phyloP scores from a whole-genome alignment of 2,329 filamentous ascomycete genomes.

The Verticillium tricorpus region DNA sequence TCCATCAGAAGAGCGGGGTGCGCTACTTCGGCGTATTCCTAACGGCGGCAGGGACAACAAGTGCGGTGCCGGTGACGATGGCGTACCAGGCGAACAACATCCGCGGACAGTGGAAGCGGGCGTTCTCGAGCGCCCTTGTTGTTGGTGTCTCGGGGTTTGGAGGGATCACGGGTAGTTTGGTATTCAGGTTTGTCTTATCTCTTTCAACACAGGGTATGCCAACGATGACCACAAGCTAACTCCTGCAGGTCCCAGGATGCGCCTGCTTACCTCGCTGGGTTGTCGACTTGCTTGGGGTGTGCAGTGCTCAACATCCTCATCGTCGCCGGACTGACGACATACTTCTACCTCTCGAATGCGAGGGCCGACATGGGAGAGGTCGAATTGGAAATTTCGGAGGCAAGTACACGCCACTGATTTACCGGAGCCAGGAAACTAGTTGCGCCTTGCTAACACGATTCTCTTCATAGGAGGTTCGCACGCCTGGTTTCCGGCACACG shows the following conservation, averaged over 20 bases:
- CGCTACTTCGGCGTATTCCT: constrained; percentile 75
- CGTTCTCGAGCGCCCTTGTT: constrained; percentile 70
- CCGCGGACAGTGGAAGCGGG: constrained; percentile 83
- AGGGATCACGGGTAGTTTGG: constrained; percentile 69
- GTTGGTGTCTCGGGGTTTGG: constrained; percentile 75
- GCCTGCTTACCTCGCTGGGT: constrained; percentile 48
- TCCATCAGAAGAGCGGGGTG: constrained; percentile 47
- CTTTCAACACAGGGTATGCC: background rate
- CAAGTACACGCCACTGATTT: constrained; percentile 22
- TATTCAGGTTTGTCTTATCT: constrained; percentile 49
- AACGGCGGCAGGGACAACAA: constrained; percentile 68
- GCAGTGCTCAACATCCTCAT: constrained; percentile 40
- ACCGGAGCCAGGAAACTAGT: too few species aligned
- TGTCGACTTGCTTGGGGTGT: constrained; percentile 51
- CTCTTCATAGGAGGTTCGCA: too few species aligned
- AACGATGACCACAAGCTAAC: background rate
- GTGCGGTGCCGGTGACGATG: constrained; percentile 70
- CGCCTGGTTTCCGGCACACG: too few species aligned
- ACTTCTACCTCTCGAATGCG: constrained; percentile 39
- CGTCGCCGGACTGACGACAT: constrained; percentile 33
- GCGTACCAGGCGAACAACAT: constrained; percentile 86
- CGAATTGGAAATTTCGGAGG: constrained; percentile 44
- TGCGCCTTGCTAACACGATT: too few species aligned
- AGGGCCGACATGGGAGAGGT: constrained; percentile 49
- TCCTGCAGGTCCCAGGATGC: constrained; percentile 36